Percentiles rank a stretch among this genome's conserved stretches.
Conservation (phyloP, 768 basidiomycete species). For the Leccinum sublutescens region DNA sequence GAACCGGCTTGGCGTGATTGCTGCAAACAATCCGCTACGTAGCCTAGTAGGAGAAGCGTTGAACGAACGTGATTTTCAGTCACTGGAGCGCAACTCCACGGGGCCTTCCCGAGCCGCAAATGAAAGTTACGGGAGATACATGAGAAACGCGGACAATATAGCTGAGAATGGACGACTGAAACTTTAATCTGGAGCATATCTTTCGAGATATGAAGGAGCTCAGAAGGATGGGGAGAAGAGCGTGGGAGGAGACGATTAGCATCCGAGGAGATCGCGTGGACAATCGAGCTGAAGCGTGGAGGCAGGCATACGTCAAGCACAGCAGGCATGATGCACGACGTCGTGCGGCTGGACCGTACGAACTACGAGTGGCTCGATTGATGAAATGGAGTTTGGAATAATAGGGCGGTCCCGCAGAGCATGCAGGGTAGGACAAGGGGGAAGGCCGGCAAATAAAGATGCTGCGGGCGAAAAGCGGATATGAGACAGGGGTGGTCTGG, state of each 20-base stretch:
- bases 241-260: constrained; percentile 6
- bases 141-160: constrained; percentile 7
- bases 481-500: not conserved
- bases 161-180: constrained; percentile 5
- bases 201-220: constrained; percentile 10
- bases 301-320: constrained; percentile 16
- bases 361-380: constrained; percentile 1
- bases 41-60: constrained; percentile 1
- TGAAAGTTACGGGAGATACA: constrained; percentile 14
- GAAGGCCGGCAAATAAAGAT: constrained; percentile 7
- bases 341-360: constrained; percentile 2
- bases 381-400: constrained; percentile 5
- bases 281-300: constrained; percentile 1
- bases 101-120: constrained; percentile 1
- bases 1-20: constrained; percentile 7
- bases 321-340: constrained; percentile 3
- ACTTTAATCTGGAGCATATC: constrained; percentile 22
- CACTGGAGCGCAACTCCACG: not conserved
- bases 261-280: constrained; percentile 26
- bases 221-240: not conserved
- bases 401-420: constrained; percentile 21
- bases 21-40: not conserved
- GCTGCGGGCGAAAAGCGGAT: constrained; percentile 14
- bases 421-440: constrained; percentile 8
- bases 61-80: not conserved